Evolutionary conservation across 2,329 filamentous ascomycete genomes (phyloP).

Genomic region (Sordariomycetes sp.): DNA sequence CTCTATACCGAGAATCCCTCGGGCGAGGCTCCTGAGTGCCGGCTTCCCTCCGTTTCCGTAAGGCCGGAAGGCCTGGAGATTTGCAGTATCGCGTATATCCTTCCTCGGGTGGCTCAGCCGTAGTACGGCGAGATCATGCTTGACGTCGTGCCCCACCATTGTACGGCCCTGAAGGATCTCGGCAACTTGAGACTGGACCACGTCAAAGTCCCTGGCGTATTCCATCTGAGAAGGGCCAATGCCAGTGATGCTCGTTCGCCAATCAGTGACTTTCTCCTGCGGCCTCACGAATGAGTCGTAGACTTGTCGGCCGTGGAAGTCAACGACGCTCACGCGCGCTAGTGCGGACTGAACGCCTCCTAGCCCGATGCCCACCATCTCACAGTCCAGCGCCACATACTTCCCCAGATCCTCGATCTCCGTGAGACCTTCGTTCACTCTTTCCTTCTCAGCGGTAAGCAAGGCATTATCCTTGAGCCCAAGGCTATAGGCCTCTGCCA

Average conservation of each 20-base stretch:
- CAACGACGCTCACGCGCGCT: conserved; percentile 79
- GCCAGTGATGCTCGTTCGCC: conserved; percentile 77
- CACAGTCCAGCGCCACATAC: conserved; percentile 89
- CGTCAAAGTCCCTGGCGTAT: conserved; percentile 55
- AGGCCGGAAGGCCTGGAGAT: conserved; percentile 61
- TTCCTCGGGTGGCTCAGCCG: conserved; percentile 64
- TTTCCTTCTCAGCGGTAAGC: conserved; percentile 30
- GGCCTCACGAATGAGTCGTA: conserved; percentile 89
- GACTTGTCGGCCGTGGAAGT: conserved; percentile 83
- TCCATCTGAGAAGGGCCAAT: conserved; percentile 63
- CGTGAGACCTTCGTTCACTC: conserved; percentile 51
- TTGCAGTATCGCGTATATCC: conserved; percentile 76
- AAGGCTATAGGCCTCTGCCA: conserved; percentile 49
- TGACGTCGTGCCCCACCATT: conserved; percentile 72
- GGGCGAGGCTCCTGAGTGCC: conserved; percentile 44
- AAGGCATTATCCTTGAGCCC: conserved; percentile 34
- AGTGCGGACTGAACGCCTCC: conserved; percentile 60
- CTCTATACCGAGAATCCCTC: conserved; percentile 42
- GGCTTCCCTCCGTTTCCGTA: conserved; percentile 56
- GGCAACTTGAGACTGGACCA: conserved; percentile 62
- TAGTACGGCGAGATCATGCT: conserved; percentile 65
- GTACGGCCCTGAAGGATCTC: conserved; percentile 57
- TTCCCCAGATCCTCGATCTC: conserved; percentile 61
- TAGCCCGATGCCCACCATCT: conserved; percentile 87
- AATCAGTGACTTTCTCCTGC: conserved; percentile 70